Evolutionary conservation across 2,329 filamentous ascomycete genomes (phyloP), one percentile per base, ranked within the genome.

Genomic region (Penicillium decumbens): DNA sequence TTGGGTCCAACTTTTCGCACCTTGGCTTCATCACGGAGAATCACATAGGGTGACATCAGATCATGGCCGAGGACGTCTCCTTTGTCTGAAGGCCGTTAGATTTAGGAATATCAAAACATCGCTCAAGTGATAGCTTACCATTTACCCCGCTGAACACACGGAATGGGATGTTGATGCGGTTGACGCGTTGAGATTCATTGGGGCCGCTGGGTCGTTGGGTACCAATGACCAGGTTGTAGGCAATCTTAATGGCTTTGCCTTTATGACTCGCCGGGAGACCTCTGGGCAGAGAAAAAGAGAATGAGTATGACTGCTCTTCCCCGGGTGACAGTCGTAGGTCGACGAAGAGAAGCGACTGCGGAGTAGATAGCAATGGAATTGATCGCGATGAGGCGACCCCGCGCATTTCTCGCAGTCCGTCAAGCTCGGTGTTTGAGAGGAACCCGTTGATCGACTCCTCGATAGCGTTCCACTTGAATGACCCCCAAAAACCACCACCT

Each of bases 371-470:
- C 41, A 98, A 75, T 0, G 93, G 93, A 38, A 98, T 85, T 2
- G 88, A 87, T 65, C 89, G 91, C 28, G 89, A 87, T 66, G 87
- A 93, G 24, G 87, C 87, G 43, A 87, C 85, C 3, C 88, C 88
- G 57, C 91, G 86, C 89, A 97, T 96, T 66, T 97, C 91, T 63
- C 91, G 90, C 65, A 98, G 91, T 51, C 87, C 95, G 72, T 92
- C 95, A 58, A 95, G 82, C 63, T 96, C 91, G 45, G 85, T 85
- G 41, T 85, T 83, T 6, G 90, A 89, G n/a, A 97, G 77, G 3
- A 98, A 73, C 46, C 93, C 91, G 45, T 88, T 89, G 6, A 98
- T 76, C 1, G 91, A 95, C 65, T 86, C 93, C 54, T 89, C 88
- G 63, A 97, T 82, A 54, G 83, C 88, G 40, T 88, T 85, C 89